Evolutionary conservation across 176 grass and related monocot genomes (phyloP), one percentile per base, ranked within the genome.

Genomic region (Secale cereale): DNA sequence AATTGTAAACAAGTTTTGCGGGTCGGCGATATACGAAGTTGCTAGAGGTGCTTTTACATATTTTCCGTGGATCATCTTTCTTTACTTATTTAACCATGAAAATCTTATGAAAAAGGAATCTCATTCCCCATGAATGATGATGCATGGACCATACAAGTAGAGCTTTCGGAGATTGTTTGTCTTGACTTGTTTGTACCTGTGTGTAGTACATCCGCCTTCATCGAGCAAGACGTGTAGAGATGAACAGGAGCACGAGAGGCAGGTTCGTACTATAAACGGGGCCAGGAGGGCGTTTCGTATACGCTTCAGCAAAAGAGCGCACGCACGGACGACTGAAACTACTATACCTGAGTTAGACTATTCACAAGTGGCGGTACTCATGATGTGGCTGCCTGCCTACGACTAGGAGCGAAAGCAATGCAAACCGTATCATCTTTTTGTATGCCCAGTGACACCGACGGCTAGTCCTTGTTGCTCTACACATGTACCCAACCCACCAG

Each of bases 201-300:
- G 0, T n/a, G 19, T 20, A 17, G 12, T 46, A 30, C 0, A 39
- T 64, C 40, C 7, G 12, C 23, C 14, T 40, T 33, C 2, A 73
- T 70, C 15, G 25, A 70, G 54, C 32, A 72, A 86, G 56, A 74
- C 65, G 84, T 86, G 79, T 78, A 28, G 79, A 70, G 26, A 52
- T 56, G 31, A 56, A 45, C 28, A 77, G 37, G 63, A 26, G 40
- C 11, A 62, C 14, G 25, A 8, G 14, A 65, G 41, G 57, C 14
- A 10, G 33, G 36, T 32, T 10, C 1, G 40, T 61, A 73, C 32
- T 27, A 26, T 22, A 45, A 73, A 52, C 16, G 16, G 48, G 46
- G 4, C 0, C 68, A 61, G 88, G 77, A 78, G 75, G 61, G 59
- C 61, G 70, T 85, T 81, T 40, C 87, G 59, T 89, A 37, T 37